Evolutionary conservation across 805 yeast species (phyloP).

Genomic region (Lachancea thermotolerans): DNA sequence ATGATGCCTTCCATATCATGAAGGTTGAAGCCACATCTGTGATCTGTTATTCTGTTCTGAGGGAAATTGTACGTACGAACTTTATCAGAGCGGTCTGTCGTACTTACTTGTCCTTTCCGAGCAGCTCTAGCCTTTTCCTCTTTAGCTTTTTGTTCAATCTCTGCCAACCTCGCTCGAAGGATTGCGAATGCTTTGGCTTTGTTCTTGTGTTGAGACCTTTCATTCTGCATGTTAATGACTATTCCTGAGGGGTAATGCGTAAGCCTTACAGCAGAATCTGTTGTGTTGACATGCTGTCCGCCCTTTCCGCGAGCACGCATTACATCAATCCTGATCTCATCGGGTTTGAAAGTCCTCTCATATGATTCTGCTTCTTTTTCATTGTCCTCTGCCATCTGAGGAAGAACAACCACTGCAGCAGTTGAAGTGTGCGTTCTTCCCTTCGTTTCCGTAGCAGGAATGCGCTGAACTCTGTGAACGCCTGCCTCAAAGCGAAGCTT

Average conservation of each 20-base stretch:
- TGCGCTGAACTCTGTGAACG: conserved; percentile 90
- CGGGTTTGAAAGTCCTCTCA: conserved; percentile 72
- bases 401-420: conserved; percentile 89
- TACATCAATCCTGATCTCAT: conserved; percentile 88
- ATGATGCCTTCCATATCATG: conserved; percentile 66
- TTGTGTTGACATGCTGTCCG: conserved; percentile 96
- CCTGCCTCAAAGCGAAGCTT: conserved; percentile 81
- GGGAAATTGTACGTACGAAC: conserved; percentile 90
- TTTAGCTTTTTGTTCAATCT: conserved; percentile 58
- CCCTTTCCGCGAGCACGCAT: conserved; percentile 98
- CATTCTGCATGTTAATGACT: conserved; percentile 86
- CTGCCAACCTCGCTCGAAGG: conserved; percentile 78
- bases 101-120: conserved; percentile 76
- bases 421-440: conserved; percentile 96
- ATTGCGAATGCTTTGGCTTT: conserved; percentile 87
- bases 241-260: conserved; percentile 91
- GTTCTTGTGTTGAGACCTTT: conserved; percentile 88
- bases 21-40: conserved; percentile 74
- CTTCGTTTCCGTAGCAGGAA: conserved; percentile 88
- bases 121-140: conserved; percentile 58
- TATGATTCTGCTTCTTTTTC: conserved; percentile 42
- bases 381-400: conserved; percentile 60
- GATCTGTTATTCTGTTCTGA: conserved; percentile 91
- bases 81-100: conserved; percentile 88
- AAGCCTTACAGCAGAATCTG: conserved; percentile 92